Evolutionary conservation across 371 early-diverging fungal species (phyloP), one percentile per base, ranked within the genome.

Genomic region (Mucor mucedo): DNA sequence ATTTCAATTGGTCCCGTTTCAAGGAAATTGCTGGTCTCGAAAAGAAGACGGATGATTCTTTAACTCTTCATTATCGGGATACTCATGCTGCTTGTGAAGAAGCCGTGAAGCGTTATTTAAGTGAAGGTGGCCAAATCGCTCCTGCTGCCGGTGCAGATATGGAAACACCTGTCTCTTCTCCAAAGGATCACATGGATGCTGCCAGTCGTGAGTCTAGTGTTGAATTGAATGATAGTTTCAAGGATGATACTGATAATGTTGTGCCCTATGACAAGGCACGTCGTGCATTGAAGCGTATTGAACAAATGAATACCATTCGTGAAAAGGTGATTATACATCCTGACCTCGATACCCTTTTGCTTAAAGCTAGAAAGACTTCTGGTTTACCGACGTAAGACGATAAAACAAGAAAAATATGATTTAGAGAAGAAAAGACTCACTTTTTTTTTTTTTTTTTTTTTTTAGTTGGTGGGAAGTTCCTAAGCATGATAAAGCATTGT

Each of bases 391-490:
- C 59, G 77, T 81, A 69, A 74, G 63, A 35, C 2, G 29, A 47
- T n/a, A 21, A 21, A 21, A 21, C 21, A 21, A 21, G 21, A 21
- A 21, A 21, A 21, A 21, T 21, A 21, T 21, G 21, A 47, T 42
- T 9, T 10, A 9, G 11, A 42, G n/a, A 42, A 9, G n/a, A 42
- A 9, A 42, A 39, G 54, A 53, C 14, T n/a, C 41, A 65, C 13
- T n/a, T 9, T 11, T 13, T 41, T 61, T 64, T 60, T 66, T 11
- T 76, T 14, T 71, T 63, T 45, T 60, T 66, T 11, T 76, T 14
- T 71, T 63, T 45, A 87, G 85, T 27, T 93, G 92, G 91, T 91
- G 92, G 90, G 72, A 82, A 58, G 82, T 80, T 0, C 85, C 83
- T 29, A 63, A 70, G 3, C 90, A 93, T 66, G 94, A 93, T 65